Evolutionary conservation across 306 rosid genomes (phyloP), one percentile per base, ranked within the genome.

Genomic region (Ormosia semicastrata): DNA sequence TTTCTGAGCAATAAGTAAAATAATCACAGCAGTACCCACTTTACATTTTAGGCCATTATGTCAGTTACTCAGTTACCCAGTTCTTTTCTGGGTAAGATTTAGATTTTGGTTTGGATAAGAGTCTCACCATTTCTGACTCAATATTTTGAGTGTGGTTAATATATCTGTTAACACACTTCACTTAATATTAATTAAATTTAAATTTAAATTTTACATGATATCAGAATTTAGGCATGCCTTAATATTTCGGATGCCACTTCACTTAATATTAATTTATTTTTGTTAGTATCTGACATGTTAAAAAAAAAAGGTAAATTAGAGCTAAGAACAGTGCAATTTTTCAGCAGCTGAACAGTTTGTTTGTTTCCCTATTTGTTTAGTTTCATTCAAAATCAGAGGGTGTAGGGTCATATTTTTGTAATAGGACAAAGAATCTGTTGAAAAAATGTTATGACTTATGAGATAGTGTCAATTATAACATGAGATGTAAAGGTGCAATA

Each of bases 361-460:
- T n/a, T 41, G 43, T 72, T 50, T 56, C 57, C 47, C 70, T 15
- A 36, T 64, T 50, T 36, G 65, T 50, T 36, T 13, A 49, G 58
- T 33, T 76, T 76, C 52, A 12, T 46, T 47, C 34, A 58, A 17
- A 15, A 49, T 60, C 29, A 7, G 11, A 46, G 63, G 63, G 15
- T 15, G 49, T 34, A 52, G 65, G 76, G 81, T 82, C 43, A 58
- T 40, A 13, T 59, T 32, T 30, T 54, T 54, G 3, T 15, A 47
- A 58, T 36, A n/a, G 72, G 50, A 68, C 73, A 75, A 70, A 78
- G 59, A 54, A 69, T 66, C 32, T 54, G 63, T 47, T 0, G 40
- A 5, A 39, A 84, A 74, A 67, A 62, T 77, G 41, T 53, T 24
- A 24, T 24, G 24, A 24, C 24, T 67, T 68, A 32, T 65, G 67